These are phyloP conservation scores for Solanum dulcamara DNA, from an alignment of 257 asterid genomes.

Conservation along the genomic window DNA sequence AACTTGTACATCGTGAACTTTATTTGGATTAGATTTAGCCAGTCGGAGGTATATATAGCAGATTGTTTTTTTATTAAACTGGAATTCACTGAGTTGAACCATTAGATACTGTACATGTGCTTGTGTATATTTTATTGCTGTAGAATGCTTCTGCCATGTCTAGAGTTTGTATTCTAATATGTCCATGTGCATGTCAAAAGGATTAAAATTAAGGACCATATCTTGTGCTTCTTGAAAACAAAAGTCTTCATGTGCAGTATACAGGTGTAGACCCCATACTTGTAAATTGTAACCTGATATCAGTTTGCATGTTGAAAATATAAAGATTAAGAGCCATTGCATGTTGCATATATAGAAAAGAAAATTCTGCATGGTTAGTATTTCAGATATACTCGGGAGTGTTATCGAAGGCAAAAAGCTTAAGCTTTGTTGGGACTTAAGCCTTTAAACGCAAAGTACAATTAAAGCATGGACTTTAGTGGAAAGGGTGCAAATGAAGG, in stretches of 20 bases:
- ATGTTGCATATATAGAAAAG: background rate
- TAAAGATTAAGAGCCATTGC: background rate
- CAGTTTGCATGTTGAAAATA: background rate
- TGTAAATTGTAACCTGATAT: background rate
- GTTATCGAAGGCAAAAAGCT: background rate
- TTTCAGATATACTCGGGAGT: background rate
- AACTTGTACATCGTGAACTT: background rate
- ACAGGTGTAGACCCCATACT: background rate
- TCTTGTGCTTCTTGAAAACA: background rate
- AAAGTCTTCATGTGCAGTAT: conserved; percentile 7
- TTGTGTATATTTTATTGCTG: background rate
- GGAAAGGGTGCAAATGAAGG: background rate
- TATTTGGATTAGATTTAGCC: background rate
- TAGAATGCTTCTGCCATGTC: background rate
- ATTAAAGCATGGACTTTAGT: background rate
- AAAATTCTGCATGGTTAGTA: conserved; percentile 5
- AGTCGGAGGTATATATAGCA: background rate
- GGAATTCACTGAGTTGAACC: background rate
- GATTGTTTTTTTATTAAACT: background rate
- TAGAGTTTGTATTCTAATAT: background rate
- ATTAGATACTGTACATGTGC: background rate
- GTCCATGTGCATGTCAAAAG: background rate
- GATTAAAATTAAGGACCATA: background rate
- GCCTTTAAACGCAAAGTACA: background rate
- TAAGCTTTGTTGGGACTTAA: background rate